Conservation (phyloP, 805 yeast species). For the Kockiozyma suomiensis region DNA sequence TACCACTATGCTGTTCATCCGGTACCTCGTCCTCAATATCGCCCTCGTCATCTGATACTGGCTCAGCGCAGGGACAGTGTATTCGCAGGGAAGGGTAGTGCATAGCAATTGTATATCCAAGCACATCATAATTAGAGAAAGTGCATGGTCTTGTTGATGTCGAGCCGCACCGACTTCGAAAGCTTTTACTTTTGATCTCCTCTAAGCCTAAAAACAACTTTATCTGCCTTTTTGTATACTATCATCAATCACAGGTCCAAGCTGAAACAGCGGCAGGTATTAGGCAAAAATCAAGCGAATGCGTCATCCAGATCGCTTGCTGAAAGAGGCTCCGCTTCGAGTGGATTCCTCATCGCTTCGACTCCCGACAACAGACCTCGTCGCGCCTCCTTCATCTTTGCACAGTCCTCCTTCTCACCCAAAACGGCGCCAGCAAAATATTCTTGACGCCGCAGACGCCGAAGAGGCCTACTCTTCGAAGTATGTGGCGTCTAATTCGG, state of each 20-base stretch:
- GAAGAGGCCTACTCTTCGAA: conserved; percentile 21
- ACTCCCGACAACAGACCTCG: conserved; percentile 18
- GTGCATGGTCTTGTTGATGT: neutral
- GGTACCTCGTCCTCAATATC: neutral
- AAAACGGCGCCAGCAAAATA: neutral
- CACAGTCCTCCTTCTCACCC: neutral
- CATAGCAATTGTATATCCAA: neutral
- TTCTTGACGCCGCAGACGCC: conserved; percentile 8
- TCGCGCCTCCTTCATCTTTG: conserved; percentile 14
- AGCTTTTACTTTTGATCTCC: conserved; percentile 1
- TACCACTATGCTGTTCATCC: neutral
- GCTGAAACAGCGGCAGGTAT: no score
- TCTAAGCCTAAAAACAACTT: no score
- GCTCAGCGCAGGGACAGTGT: conserved; percentile 35
- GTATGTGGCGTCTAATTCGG: conserved; percentile 22
- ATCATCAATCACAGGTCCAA: no score
- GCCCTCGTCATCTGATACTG: conserved; percentile 13
- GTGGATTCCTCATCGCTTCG: conserved; percentile 20
- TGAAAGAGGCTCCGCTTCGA: conserved; percentile 23
- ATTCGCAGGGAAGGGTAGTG: conserved; percentile 21
- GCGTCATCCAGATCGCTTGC: conserved; percentile 14
- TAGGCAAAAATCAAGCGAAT: neutral
- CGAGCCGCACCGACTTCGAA: neutral
- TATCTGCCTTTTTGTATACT: no score
- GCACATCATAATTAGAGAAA: neutral